These are phyloP conservation scores for Aschersonia sp. DNA, from an alignment of 2,329 filamentous ascomycete species.

Conservation along the genomic window DNA sequence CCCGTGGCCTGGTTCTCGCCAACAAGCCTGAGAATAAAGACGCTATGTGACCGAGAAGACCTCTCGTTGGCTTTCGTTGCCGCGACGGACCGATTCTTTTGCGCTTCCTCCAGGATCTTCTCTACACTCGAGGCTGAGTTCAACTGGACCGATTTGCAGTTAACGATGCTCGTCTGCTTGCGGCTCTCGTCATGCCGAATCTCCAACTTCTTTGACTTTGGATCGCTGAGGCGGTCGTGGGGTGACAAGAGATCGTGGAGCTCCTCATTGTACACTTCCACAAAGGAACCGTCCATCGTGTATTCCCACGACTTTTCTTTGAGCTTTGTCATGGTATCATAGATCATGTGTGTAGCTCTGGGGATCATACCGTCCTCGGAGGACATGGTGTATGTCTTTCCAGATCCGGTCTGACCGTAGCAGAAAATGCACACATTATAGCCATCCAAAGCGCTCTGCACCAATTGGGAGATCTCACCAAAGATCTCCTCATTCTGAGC, in stretches of 20 bases:
- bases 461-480: conserved; percentile 89
- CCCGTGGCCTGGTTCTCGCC: conserved; percentile 61
- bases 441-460: conserved; percentile 89
- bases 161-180: conserved; percentile 69
- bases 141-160: conserved; percentile 62
- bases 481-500: conserved; percentile 79
- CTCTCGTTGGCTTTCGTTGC: conserved; percentile 96
- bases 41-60: conserved; percentile 85
- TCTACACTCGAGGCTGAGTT: conserved; percentile 71
- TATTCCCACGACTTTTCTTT: conserved; percentile 91
- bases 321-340: conserved; percentile 68
- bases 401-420: conserved; percentile 93
- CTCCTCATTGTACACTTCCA: conserved; percentile 97
- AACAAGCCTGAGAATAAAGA: conserved; percentile 76
- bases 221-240: conserved; percentile 45
- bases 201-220: conserved; percentile 68
- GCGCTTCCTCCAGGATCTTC: conserved; percentile 63
- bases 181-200: conserved; percentile 74
- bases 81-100: conserved; percentile 78
- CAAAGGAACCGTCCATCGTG: conserved; percentile 84
- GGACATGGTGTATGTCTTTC: conserved; percentile 96
- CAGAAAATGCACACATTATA: conserved; percentile 99
- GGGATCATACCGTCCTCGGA: conserved; percentile 88
- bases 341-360: conserved; percentile 83
- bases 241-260: conserved; percentile 69